Evolutionary conservation across 2,329 filamentous ascomycete species (phyloP), one percentile per base, ranked within the genome.

Genomic region (Pseudonectria foliicola): DNA sequence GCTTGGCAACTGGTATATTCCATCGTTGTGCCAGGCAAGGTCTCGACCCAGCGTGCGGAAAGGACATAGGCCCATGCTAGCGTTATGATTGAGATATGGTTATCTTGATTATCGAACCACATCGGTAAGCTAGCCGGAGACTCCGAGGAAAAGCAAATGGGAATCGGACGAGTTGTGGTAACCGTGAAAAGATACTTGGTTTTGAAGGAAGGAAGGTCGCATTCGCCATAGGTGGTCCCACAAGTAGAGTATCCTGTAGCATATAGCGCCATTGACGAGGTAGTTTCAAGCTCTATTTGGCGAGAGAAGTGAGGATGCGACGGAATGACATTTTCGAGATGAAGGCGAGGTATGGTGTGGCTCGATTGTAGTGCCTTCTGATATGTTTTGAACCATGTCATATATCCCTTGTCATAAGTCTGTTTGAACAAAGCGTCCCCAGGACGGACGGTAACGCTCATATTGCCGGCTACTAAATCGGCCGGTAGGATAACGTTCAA

Each of bases 11-110:
- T n/a, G 3, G 40, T 43, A 21, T 43, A 43, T 23, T 43, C 10
- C 3, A 36, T 13, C 13, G 35, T 21, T n/a, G 38, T 33, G 10
- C 18, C 5, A 6, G 40, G 23, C 6, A 43, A 29, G 4, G 36
- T 29, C 13, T 35, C 35, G 2, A 33, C 18, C 38, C 34, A 38
- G 6, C 40, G 35, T 13, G 40, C 40, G 1, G 35, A 40, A 3
- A 43, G n/a, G 4, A 30, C 38, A 7, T 43, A 43, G 7, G 40
- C 38, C 40, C 38, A 38, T 21, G 40, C 40, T 3, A 35, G 26
- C 3, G 28, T 34, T 6, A 43, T n/a, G 6, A 43, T 27, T 2
- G 29, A 15, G 21, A 40, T 4, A 40, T 43, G 35, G 8, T 25
- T 18, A 10, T 41, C 40, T 3, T 40, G 27, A 7, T 37, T 29